These are phyloP conservation scores for Botrytis hyacinthi DNA, from an alignment of 2,329 filamentous ascomycete genomes.

Conservation along the genomic window DNA sequence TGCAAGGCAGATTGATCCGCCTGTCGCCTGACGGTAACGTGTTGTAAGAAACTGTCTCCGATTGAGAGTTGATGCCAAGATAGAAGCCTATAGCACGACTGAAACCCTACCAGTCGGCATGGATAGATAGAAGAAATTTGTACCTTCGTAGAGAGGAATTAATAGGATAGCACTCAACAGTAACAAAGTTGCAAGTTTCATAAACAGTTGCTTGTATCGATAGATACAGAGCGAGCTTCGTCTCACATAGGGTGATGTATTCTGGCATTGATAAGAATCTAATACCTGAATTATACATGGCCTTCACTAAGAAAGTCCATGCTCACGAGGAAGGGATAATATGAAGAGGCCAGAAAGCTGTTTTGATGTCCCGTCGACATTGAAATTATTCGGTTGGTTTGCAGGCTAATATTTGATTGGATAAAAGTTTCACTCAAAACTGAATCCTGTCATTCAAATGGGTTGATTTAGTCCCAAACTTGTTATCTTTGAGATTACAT, in stretches of 20 bases:
- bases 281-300: not conserved
- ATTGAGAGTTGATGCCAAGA: not conserved
- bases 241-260: not conserved
- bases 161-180: not conserved
- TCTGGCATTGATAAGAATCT: not conserved
- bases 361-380: not conserved
- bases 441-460: not conserved
- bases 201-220: not conserved
- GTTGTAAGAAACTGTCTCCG: not conserved
- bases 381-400: not conserved
- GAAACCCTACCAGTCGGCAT: not conserved
- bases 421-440: not conserved
- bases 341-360: not conserved
- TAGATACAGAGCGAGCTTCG: not conserved
- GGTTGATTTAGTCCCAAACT: not conserved
- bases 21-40: not conserved
- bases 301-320: not conserved
- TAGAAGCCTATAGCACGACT: not conserved
- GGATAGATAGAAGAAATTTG: not conserved
- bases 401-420: not conserved
- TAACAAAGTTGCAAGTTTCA: not conserved
- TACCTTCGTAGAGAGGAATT: not conserved
- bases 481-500: not conserved
- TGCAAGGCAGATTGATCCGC: not conserved
- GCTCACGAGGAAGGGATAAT: not conserved